phyloP scores from a whole-genome alignment of 768 basidiomycete genomes.

The Boletus tylopilopsis region DNA sequence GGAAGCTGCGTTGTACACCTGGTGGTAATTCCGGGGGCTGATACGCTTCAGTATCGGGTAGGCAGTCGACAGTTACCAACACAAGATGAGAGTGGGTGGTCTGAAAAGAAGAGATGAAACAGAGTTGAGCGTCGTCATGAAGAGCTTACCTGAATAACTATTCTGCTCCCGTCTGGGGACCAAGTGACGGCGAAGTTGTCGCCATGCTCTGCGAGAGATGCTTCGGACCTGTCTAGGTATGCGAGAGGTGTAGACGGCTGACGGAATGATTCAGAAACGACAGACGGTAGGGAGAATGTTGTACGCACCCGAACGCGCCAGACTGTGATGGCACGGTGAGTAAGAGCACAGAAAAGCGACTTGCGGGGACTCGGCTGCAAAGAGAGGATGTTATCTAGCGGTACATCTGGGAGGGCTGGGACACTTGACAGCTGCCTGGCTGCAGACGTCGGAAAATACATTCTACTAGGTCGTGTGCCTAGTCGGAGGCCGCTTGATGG shows the following conservation, averaged over 20 bases:
- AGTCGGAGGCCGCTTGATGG: background rate
- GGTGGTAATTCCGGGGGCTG: conserved; percentile 45
- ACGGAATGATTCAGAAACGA: background rate
- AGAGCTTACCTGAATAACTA: conserved; percentile 71
- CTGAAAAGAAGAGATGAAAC: conserved; percentile 36
- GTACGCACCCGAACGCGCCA: conserved; percentile 78
- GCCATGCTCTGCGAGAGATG: conserved; percentile 82
- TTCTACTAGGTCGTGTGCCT: conserved; percentile 24
- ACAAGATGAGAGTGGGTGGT: conserved; percentile 80
- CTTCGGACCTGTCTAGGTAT: conserved; percentile 68
- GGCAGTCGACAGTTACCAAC: conserved; percentile 61
- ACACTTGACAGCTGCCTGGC: conserved; percentile 68
- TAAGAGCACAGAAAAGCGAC: conserved; percentile 74
- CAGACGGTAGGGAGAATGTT: background rate
- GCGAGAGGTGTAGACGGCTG: conserved; percentile 74
- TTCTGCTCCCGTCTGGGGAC: conserved; percentile 76
- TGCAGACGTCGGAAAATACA: conserved; percentile 87
- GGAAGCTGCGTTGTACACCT: conserved; percentile 60
- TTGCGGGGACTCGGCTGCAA: conserved; percentile 66
- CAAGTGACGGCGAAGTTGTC: conserved; percentile 71
- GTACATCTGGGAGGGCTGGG: conserved; percentile 63
- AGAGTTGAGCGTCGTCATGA: background rate
- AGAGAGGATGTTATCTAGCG: conserved; percentile 54
- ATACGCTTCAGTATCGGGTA: conserved; percentile 52
- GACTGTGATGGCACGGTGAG: conserved; percentile 65